Percentiles rank a stretch among this genome's conserved stretches.
These are phyloP conservation scores for Trichoderma simmonsii DNA, from an alignment of 2,329 filamentous ascomycete genomes.

Conservation along the genomic window DNA sequence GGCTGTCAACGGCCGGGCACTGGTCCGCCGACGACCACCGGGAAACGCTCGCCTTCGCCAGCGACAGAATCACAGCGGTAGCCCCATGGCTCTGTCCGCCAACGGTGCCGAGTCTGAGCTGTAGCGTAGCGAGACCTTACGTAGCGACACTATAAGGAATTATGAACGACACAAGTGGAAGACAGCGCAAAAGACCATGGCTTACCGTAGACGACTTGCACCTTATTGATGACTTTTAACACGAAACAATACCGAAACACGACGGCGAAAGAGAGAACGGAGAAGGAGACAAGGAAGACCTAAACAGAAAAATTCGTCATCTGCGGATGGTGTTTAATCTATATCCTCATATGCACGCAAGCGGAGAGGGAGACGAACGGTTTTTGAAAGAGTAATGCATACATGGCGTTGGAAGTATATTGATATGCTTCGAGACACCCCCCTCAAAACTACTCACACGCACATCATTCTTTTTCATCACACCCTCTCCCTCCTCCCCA, in stretches of 20 bases:
- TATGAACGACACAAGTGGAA: background rate
- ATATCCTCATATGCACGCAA: background rate
- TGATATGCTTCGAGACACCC: background rate
- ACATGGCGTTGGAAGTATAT: constrained; percentile 32
- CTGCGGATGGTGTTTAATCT: background rate
- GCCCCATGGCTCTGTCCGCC: constrained; percentile 54
- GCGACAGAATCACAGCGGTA: constrained; percentile 50
- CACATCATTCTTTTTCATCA: background rate
- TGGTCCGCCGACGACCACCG: constrained; percentile 43
- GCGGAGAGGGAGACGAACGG: background rate
- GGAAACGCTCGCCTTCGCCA: constrained; percentile 42
- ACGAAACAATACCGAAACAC: background rate
- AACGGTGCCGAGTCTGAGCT: constrained; percentile 59
- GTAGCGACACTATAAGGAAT: constrained; percentile 16
- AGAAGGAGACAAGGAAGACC: background rate
- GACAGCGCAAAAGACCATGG: background rate
- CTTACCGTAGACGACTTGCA: background rate
- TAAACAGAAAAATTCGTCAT: background rate
- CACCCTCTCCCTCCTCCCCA: background rate
- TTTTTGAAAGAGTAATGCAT: constrained; percentile 28
- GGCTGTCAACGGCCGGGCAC: constrained; percentile 41
- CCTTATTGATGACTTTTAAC: constrained; percentile 2
- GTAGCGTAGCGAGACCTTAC: constrained; percentile 28
- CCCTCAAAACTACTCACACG: background rate
- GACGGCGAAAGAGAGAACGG: background rate